These are phyloP conservation scores for Euphorbia celastroides DNA, from an alignment of 441 rosid species.

Conservation along the genomic window DNA sequence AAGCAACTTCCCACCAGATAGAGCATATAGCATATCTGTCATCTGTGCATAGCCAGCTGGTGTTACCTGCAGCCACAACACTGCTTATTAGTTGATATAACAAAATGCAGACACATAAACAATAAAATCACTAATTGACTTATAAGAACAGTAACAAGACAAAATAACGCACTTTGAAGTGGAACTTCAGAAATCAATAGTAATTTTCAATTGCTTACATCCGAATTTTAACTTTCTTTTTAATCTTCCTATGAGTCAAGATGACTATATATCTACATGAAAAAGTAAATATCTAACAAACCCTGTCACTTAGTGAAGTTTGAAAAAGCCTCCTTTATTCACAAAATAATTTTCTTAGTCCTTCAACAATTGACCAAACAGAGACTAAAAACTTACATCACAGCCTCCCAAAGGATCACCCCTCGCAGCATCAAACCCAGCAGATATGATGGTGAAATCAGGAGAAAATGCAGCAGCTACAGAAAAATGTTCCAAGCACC, in stretches of 20 bases:
- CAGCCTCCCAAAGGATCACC: constrained; percentile 99
- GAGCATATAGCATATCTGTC: constrained; percentile 64
- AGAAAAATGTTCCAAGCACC: constrained; percentile 21
- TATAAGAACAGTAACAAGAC: background rate
- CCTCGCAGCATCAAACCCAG: constrained; percentile 99
- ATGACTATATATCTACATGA: background rate
- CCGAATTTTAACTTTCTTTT: background rate
- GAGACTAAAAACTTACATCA: constrained; percentile 52
- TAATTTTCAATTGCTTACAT: background rate
- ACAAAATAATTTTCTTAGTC: background rate
- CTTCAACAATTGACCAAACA: background rate
- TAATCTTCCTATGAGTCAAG: background rate
- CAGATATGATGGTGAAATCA: constrained; percentile 91
- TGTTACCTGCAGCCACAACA: constrained; percentile 52
- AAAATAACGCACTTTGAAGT: background rate
- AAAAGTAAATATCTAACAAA: background rate
- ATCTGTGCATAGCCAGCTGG: constrained; percentile 87
- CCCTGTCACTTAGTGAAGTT: background rate
- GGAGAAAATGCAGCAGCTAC: constrained; percentile 92
- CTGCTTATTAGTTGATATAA: background rate
- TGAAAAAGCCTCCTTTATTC: background rate
- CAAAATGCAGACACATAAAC: too few species aligned
- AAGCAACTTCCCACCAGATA: constrained; percentile 79
- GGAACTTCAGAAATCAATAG: background rate
- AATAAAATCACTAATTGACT: too few species aligned